Evolutionary conservation across 148 eudicot genomes (phyloP).

Genomic region (Euryodendron excelsum): DNA sequence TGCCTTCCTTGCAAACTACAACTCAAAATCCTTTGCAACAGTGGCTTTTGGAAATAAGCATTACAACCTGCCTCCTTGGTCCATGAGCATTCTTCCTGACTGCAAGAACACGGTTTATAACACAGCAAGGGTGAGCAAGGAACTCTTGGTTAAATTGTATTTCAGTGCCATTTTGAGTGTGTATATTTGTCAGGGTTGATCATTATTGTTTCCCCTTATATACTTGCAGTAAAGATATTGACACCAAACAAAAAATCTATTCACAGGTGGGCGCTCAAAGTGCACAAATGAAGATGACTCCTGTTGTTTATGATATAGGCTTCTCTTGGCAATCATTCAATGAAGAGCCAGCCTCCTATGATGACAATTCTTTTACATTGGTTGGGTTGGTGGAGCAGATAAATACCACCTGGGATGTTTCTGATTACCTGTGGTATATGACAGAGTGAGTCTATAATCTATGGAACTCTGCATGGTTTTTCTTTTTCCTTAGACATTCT

Average conservation of each 20-base stretch:
- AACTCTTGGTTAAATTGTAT: background rate
- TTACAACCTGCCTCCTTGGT: conserved; percentile 78
- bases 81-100: conserved; percentile 91
- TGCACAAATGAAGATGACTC: conserved; percentile 58
- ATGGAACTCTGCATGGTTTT: background rate
- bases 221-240: conserved; percentile 2
- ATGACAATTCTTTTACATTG: conserved; percentile 51
- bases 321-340: conserved; percentile 59
- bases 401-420: conserved; percentile 66
- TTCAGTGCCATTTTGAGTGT: no score
- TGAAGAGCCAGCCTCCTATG: conserved; percentile 52
- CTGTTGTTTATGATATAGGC: conserved; percentile 32
- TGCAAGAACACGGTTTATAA: conserved; percentile 76
- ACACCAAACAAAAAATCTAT: background rate
- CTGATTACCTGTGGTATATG: conserved; percentile 87
- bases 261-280: conserved; percentile 56
- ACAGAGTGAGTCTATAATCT: conserved; percentile 64
- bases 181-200: background rate
- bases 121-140: conserved; percentile 64
- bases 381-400: conserved; percentile 72
- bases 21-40: conserved; percentile 43
- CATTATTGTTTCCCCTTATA: background rate
- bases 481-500: background rate
- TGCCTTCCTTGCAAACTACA: conserved; percentile 77
- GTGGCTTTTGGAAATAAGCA: conserved; percentile 49